A percentile compares a stretch with the other conserved stretches of the same genome.
phyloP scores from a whole-genome alignment of 768 basidiomycete species.

The Rhizopogon vinicolor region DNA sequence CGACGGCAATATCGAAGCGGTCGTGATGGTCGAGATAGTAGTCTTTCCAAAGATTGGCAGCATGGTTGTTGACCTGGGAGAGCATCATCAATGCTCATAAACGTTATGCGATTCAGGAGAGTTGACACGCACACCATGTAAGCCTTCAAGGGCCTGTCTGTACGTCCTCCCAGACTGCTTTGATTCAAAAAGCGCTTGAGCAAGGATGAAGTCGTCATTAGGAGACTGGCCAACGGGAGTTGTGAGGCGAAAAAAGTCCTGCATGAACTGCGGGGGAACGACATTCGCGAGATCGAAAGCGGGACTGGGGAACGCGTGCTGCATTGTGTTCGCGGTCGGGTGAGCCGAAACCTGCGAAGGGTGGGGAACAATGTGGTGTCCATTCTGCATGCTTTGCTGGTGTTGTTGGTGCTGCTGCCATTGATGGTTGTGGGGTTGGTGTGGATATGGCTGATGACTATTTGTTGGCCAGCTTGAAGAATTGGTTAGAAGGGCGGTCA shows the following conservation, averaged over 20 bases:
- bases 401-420: slow-evolving; percentile 31
- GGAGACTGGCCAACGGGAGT: slow-evolving; percentile 44
- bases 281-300: slow-evolving; percentile 26
- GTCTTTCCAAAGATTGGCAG: slow-evolving; percentile 71
- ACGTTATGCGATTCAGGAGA: not conserved
- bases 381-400: slow-evolving; percentile 32
- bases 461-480: slow-evolving; percentile 1
- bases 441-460: slow-evolving; percentile 26
- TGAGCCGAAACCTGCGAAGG: slow-evolving; percentile 6
- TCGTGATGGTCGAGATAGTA: slow-evolving; percentile 70
- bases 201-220: slow-evolving; percentile 56
- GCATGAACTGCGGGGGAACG: slow-evolving; percentile 49
- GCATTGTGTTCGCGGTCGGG: slow-evolving; percentile 3
- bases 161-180: slow-evolving; percentile 43
- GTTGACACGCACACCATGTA: slow-evolving; percentile 53
- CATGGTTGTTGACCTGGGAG: slow-evolving; percentile 38
- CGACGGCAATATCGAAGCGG: slow-evolving; percentile 44
- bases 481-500: not conserved
- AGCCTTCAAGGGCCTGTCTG: slow-evolving; percentile 59
- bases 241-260: slow-evolving; percentile 51
- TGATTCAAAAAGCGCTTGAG: slow-evolving; percentile 39
- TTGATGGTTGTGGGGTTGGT: slow-evolving; percentile 2
- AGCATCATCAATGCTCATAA: slow-evolving; percentile 3
- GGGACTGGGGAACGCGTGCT: slow-evolving; percentile 5
- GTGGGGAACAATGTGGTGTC: slow-evolving; percentile 21